phyloP scores from a whole-genome alignment of 768 basidiomycete genomes.

The Psilocybe cubensis region DNA sequence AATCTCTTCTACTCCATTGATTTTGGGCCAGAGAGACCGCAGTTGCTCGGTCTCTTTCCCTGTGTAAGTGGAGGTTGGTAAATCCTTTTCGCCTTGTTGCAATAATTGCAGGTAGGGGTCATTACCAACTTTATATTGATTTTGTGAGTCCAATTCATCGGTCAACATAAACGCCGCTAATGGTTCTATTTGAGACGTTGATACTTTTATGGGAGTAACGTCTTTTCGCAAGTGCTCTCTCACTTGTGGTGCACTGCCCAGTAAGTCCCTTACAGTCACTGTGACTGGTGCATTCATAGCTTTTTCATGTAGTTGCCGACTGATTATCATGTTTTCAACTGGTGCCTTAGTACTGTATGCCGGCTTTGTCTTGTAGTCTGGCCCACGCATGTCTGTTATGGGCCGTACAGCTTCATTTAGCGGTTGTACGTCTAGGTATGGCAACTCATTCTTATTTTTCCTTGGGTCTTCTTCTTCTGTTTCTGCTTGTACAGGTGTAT shows the following conservation, averaged over 20 bases:
- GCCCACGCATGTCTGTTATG: neutral
- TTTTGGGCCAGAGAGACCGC: neutral
- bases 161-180: neutral
- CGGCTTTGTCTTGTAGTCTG: neutral
- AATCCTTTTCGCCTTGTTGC: neutral
- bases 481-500: neutral
- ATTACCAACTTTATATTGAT: neutral
- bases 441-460: neutral
- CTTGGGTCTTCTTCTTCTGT: neutral
- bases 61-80: neutral
- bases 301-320: neutral
- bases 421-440: neutral
- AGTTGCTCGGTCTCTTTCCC: neutral
- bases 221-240: too few relatives aligned
- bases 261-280: neutral
- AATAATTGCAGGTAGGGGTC: neutral
- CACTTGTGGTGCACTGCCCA: too few relatives aligned
- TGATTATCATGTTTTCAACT: neutral
- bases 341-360: neutral
- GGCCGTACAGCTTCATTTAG: neutral
- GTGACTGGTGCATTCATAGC: neutral
- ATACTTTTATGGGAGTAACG: neutral
- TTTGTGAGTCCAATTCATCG: neutral
- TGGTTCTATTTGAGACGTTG: neutral
- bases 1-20: slow-evolving; percentile 14